Base-by-base conservation (phyloP, 306 rosid species). In the Pyrus betulifolia region DNA sequence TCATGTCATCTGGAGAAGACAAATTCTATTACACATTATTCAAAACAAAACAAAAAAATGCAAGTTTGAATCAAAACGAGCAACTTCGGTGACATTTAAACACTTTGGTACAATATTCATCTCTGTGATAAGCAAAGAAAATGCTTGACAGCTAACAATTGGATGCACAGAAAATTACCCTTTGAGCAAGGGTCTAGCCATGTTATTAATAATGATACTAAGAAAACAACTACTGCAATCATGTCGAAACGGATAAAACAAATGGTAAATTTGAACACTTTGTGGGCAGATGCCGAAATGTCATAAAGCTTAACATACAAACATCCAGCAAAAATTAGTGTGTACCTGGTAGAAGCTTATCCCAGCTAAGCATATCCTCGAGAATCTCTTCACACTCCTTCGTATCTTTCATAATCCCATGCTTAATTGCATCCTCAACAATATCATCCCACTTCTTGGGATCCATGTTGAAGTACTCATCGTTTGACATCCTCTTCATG, bases 351-450 rank as follows among this genome's bases (percentile, higher is more conserved):
- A 86, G 85, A 23, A 86, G 89, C 60, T 86, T 86, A 57, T 86
- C 89, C 89, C 87, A 86, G 60, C 73, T 78, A 51, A 83, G 87
- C 89, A 86, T 86, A 63, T 86, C 89, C 83, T 86, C 89, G 66
- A 86, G 85, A 83, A 86, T 75, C 21, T 19, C 83, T 69, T 81
- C 89, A 27, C 89, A 86, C 55, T 81, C 87, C 78, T 69, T 83
- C 14, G 86, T 78, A 75, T 83, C 82, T 76, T 75, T 80, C 77
- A 79, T 62, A 35, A 79, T 23, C 22, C 77, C 84, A 6, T 74
- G 83, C 62, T 85, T 75, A 22, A 86, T 59, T 1, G 75, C 87
- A 45, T 83, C 87, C 72, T 78, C 69, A 51, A 85, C 88, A 65
- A 80, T 44, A 11, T 76, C 82, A 63, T 82, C 82, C 86, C 90